Conservation (phyloP, 1,139 yeast species). For the Scheffersomyces lignicola region DNA sequence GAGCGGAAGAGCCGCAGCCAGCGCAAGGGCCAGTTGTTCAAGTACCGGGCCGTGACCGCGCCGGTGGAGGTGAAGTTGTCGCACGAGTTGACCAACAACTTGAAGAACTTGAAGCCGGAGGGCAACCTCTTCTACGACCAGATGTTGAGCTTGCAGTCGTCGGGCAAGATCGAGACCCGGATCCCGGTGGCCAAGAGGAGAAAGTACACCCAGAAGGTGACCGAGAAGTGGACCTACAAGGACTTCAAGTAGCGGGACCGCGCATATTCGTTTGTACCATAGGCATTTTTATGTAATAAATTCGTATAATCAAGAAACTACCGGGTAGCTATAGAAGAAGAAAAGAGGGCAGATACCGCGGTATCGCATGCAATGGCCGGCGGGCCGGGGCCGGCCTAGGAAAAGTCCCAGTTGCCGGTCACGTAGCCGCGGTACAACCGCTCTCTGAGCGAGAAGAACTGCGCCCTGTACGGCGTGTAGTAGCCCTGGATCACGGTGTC, state of each 20-base stretch:
- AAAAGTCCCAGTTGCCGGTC: conserved; percentile 50
- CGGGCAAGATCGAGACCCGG: conserved; percentile 86
- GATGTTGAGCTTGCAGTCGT: conserved; percentile 75
- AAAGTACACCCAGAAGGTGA: conserved; percentile 67
- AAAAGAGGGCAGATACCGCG: no score
- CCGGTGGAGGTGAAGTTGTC: conserved; percentile 85
- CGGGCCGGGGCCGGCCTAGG: no score
- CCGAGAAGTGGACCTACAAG: conserved; percentile 92
- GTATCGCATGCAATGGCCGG: no score
- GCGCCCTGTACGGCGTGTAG: conserved; percentile 52
- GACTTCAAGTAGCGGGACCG: conserved; percentile 84
- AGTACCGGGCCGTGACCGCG: conserved; percentile 58
- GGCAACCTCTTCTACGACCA: conserved; percentile 85
- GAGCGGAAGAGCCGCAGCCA: conserved; percentile 23
- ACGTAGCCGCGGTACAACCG: conserved; percentile 51
- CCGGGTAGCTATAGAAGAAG: no score
- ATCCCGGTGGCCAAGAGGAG: conserved; percentile 68
- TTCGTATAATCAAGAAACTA: no score
- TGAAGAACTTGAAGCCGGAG: conserved; percentile 85
- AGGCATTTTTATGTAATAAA: no score
- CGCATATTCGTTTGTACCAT: no score
- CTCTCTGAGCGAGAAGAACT: conserved; percentile 49
- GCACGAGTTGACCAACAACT: conserved; percentile 82
- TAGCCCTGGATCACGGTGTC: conserved; percentile 37
- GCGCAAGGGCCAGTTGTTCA: conserved; percentile 41